A percentile compares a stretch with the other conserved stretches of the same genome.
These are phyloP conservation scores for Sclerotinia subarctica DNA, from an alignment of 2,329 filamentous ascomycete species.

Conservation along the genomic window DNA sequence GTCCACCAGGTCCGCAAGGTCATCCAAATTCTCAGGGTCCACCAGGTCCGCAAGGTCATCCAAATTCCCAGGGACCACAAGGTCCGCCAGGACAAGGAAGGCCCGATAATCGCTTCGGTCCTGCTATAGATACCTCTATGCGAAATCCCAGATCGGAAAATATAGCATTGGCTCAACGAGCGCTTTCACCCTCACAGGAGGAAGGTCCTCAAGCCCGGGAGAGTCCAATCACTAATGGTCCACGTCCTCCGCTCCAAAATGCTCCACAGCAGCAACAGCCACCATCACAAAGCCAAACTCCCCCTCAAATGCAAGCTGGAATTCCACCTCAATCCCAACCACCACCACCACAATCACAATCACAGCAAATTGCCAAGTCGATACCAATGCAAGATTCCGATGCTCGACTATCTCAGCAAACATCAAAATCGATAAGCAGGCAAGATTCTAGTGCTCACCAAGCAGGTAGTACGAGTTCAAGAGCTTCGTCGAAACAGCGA, in stretches of 20 bases:
- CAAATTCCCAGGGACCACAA: slow-evolving; percentile 14
- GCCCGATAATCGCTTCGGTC: slow-evolving; percentile 34
- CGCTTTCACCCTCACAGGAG: slow-evolving; percentile 36
- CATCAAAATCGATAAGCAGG: slow-evolving; percentile 36
- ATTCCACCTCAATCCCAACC: slow-evolving; percentile 13
- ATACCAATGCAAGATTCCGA: slow-evolving; percentile 28
- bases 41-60: background rate
- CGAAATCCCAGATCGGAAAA: slow-evolving; percentile 46
- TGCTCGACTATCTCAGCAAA: slow-evolving; percentile 42
- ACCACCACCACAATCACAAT: slow-evolving; percentile 11
- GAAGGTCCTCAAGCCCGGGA: slow-evolving; percentile 47
- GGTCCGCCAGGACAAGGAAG: slow-evolving; percentile 24
- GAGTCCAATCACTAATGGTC: slow-evolving; percentile 55
- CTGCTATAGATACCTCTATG: slow-evolving; percentile 34
- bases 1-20: background rate
- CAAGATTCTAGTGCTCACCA: slow-evolving; percentile 33
- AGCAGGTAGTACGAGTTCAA: slow-evolving; percentile 28
- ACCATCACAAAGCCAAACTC: background rate
- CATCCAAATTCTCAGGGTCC: slow-evolving; percentile 4
- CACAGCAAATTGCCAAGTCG: slow-evolving; percentile 38
- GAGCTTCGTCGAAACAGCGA: slow-evolving; percentile 50
- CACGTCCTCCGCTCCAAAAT: slow-evolving; percentile 59
- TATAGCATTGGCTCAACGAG: slow-evolving; percentile 44
- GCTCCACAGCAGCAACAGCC: slow-evolving; percentile 11
- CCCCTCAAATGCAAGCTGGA: slow-evolving; percentile 7